Evolutionary conservation across 1,139 yeast species (phyloP).

Genomic region (Sugiyamaella xylanicola): DNA sequence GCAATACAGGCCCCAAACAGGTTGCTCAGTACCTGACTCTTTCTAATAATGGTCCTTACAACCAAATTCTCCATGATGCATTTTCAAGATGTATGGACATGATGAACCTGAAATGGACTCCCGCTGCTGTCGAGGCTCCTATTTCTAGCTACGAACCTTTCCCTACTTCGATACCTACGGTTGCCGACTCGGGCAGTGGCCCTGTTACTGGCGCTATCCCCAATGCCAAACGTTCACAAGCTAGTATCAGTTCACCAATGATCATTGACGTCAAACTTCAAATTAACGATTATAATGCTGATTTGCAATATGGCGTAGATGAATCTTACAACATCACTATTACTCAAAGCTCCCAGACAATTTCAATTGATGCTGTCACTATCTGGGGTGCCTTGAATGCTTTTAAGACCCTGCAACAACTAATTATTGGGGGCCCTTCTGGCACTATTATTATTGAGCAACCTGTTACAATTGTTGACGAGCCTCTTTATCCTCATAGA

Average conservation of each 20-base stretch:
- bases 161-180: conserved; percentile 27
- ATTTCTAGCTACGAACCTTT: conserved; percentile 32
- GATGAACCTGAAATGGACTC: conserved; percentile 31
- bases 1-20: conserved; percentile 28
- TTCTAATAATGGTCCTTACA: conserved; percentile 21
- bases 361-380: conserved; percentile 44
- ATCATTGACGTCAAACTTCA: conserved; percentile 23
- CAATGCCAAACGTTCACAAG: conserved; percentile 9
- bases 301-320: conserved; percentile 48
- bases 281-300: conserved; percentile 41
- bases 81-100: conserved; percentile 27
- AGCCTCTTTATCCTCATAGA: conserved; percentile 49
- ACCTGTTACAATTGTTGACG: conserved; percentile 45
- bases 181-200: conserved; percentile 17
- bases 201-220: conserved; percentile 13
- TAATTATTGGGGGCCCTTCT: conserved; percentile 42
- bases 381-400: conserved; percentile 54
- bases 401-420: conserved; percentile 50
- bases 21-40: conserved; percentile 26
- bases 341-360: conserved; percentile 24
- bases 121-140: conserved; percentile 31
- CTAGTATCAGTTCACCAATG: neutral
- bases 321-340: conserved; percentile 46
- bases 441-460: conserved; percentile 42
- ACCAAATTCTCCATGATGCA: conserved; percentile 27